These are phyloP conservation scores for Cladosporium austrohemisphaericum DNA, from an alignment of 2,329 filamentous ascomycete species.

Conservation along the genomic window DNA sequence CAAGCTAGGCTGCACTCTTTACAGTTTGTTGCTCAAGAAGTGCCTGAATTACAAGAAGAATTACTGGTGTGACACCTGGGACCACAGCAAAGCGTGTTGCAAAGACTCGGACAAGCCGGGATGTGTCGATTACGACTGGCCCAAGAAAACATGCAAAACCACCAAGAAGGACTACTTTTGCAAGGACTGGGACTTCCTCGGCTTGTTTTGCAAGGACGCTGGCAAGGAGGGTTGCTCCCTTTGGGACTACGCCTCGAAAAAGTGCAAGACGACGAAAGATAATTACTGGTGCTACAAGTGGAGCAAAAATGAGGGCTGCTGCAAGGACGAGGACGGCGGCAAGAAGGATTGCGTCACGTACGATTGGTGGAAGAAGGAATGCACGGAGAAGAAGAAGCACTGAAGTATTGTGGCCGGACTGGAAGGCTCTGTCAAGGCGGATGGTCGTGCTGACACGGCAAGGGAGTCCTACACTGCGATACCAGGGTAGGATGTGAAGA, in stretches of 20 bases:
- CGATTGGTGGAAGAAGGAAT: background rate
- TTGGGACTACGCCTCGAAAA: conserved; percentile 2
- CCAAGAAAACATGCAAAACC: background rate
- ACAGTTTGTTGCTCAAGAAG: conserved; percentile 2
- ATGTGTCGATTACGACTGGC: conserved; percentile 3
- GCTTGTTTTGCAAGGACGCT: conserved; percentile 25
- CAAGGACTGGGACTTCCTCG: conserved; percentile 1
- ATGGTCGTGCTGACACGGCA: background rate
- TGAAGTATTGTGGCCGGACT: background rate
- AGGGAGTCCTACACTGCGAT: background rate
- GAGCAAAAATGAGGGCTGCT: conserved; percentile 3
- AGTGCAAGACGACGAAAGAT: conserved; percentile 1
- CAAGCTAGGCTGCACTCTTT: conserved; percentile 3
- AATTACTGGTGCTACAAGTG: conserved; percentile 6
- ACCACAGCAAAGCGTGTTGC: conserved; percentile 1
- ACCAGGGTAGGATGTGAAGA: conserved; percentile 8
- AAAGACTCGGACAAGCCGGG: conserved; percentile 4
- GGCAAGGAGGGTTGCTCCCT: conserved; percentile 21
- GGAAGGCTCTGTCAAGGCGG: background rate
- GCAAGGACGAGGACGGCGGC: conserved; percentile 1
- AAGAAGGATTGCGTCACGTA: conserved; percentile 7
- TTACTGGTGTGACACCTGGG: conserved; percentile 7
- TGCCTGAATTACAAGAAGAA: conserved; percentile 5
- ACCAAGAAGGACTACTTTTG: conserved; percentile 2
- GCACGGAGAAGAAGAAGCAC: background rate